Percentiles rank a stretch among this genome's conserved stretches.
Evolutionary conservation across 257 asterid species (phyloP).

Genomic region (Scutellaria minor): DNA sequence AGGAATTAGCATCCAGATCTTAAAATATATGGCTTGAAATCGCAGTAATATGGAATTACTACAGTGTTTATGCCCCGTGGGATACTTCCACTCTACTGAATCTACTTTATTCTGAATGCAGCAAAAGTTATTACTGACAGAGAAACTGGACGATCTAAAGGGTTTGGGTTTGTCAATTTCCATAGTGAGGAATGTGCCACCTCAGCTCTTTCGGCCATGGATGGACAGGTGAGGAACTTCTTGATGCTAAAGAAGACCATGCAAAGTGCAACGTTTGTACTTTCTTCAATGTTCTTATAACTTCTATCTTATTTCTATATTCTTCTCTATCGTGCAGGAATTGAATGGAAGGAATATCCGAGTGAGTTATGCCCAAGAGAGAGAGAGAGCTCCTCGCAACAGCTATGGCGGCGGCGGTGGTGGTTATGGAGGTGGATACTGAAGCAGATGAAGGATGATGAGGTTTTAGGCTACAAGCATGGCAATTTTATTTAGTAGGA

Average conservation of each 20-base stretch:
- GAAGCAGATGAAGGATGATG: not conserved
- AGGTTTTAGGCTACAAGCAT: conserved; percentile 7
- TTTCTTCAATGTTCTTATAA: not conserved
- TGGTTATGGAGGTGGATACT: not conserved
- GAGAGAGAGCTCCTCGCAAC: conserved; percentile 41
- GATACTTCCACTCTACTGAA: not conserved
- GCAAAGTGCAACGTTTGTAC: not conserved
- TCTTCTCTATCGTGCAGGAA: conserved; percentile 16
- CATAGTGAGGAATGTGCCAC: conserved; percentile 54
- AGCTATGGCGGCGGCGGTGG: conserved; percentile 14
- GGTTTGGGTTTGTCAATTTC: conserved; percentile 85
- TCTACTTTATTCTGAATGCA: conserved; percentile 32
- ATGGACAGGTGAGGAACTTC: conserved; percentile 67
- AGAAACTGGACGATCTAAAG: conserved; percentile 77
- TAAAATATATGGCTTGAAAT: not conserved
- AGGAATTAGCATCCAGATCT: not conserved
- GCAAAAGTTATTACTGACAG: conserved; percentile 73
- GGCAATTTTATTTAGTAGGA: not conserved
- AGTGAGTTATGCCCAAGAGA: conserved; percentile 33
- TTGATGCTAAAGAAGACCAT: not conserved
- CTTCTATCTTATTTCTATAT: not conserved
- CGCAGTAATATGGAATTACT: not conserved
- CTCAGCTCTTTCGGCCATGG: conserved; percentile 76
- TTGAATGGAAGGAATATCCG: conserved; percentile 35
- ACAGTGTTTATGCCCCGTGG: conserved; percentile 1